A percentile compares a stretch with the other conserved stretches of the same genome.
Evolutionary conservation across 257 asterid genomes (phyloP).

Genomic region (Ballota nigra): DNA sequence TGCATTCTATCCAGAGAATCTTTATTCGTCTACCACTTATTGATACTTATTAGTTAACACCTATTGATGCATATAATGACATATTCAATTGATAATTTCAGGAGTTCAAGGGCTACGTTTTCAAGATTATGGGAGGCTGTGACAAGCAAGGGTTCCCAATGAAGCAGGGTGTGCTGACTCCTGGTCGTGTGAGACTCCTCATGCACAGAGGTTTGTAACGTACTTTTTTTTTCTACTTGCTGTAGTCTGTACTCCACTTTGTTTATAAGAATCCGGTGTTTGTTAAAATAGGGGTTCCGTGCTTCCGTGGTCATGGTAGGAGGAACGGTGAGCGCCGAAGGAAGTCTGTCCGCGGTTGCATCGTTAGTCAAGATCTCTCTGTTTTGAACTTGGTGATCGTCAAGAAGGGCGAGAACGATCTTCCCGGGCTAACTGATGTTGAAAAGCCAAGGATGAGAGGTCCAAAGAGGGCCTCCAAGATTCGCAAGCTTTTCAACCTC

Average conservation of each 20-base stretch:
- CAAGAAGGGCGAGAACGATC: conserved; percentile 68
- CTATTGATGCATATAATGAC: neutral
- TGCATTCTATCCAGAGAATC: neutral
- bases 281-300: conserved; percentile 50
- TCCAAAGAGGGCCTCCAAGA: conserved; percentile 82
- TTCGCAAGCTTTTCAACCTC: conserved; percentile 72
- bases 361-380: conserved; percentile 72
- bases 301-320: conserved; percentile 77
- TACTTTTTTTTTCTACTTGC: neutral
- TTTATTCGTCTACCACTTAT: neutral
- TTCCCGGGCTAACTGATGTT: conserved; percentile 75
- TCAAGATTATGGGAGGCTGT: conserved; percentile 64
- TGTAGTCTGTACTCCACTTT: neutral
- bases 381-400: conserved; percentile 73
- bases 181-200: conserved; percentile 51
- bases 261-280: neutral
- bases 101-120: conserved; percentile 59
- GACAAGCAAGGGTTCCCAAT: conserved; percentile 66
- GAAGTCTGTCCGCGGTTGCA: conserved; percentile 88
- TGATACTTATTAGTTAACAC: neutral
- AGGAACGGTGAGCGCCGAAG: conserved; percentile 73
- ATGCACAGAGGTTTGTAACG: conserved; percentile 39
- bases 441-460: conserved; percentile 91
- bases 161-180: conserved; percentile 64
- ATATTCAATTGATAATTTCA: conserved; percentile 17